These are phyloP conservation scores for Amanita jacksonii DNA, from an alignment of 768 basidiomycete genomes.

Conservation along the genomic window DNA sequence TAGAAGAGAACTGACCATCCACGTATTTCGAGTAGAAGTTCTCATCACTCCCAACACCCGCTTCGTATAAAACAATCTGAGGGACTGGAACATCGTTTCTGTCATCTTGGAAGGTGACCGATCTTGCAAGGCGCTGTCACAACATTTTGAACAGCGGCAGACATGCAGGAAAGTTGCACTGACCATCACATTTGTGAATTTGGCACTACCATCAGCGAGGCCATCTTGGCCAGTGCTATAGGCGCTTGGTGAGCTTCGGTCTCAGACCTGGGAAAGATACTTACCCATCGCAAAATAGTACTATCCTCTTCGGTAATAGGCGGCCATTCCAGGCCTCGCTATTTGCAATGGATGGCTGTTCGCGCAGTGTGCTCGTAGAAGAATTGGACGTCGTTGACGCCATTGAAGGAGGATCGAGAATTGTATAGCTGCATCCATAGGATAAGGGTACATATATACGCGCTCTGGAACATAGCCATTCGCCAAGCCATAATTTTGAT, in stretches of 20 bases:
- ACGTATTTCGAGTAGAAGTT: slow-evolving; percentile 51
- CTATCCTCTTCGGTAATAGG: slow-evolving; percentile 43
- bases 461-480: no score
- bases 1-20: slow-evolving; percentile 28
- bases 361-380: not conserved
- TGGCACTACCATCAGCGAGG: slow-evolving; percentile 31
- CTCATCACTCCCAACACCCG: slow-evolving; percentile 48
- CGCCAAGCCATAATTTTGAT: no score
- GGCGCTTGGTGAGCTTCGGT: not conserved
- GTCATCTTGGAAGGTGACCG: slow-evolving; percentile 39
- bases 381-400: not conserved
- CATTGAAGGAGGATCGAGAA: not conserved
- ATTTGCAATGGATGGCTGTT: not conserved
- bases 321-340: not conserved
- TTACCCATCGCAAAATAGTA: slow-evolving; percentile 74
- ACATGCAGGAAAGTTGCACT: no score
- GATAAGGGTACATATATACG: no score
- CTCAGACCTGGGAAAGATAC: slow-evolving; percentile 6
- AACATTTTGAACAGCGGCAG: slow-evolving; percentile 1
- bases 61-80: slow-evolving; percentile 58
- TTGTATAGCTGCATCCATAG: not conserved
- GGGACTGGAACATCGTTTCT: slow-evolving; percentile 34
- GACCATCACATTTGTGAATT: slow-evolving; percentile 50
- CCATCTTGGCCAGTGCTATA: slow-evolving; percentile 70
- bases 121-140: slow-evolving; percentile 42